phyloP scores from a whole-genome alignment of 2,329 filamentous ascomycete species.

The Colletotrichum filicis region DNA sequence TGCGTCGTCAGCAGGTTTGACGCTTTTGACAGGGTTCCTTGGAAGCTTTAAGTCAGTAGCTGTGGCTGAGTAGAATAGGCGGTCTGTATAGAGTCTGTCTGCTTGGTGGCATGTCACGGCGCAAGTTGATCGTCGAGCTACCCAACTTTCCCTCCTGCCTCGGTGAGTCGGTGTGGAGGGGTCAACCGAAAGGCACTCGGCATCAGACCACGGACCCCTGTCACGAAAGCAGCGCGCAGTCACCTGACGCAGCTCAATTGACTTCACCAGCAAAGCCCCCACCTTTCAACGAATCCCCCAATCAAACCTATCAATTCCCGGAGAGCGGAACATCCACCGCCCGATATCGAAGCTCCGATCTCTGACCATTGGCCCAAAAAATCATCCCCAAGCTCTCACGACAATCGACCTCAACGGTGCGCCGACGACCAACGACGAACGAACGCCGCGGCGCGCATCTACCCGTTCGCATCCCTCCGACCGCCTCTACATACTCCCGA shows the following conservation, averaged over 20 bases:
- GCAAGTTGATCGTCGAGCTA: background rate
- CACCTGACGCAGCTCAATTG: conserved; percentile 45
- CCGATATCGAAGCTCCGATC: conserved; percentile 16
- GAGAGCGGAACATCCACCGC: conserved; percentile 19
- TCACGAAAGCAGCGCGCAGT: conserved; percentile 47
- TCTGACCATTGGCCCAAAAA: conserved; percentile 21
- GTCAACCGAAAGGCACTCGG: background rate
- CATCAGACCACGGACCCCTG: conserved; percentile 1
- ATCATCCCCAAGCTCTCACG: conserved; percentile 10
- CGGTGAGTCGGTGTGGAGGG: conserved; percentile 12
- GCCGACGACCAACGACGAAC: conserved; percentile 4
- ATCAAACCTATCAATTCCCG: background rate
- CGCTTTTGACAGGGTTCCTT: fast-evolving
- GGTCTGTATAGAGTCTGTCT: background rate
- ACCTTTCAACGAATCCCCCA: fast-evolving
- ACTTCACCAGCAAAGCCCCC: background rate
- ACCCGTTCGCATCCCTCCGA: background rate
- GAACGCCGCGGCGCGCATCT: background rate
- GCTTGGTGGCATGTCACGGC: background rate
- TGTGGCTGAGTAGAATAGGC: background rate
- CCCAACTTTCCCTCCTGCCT: background rate
- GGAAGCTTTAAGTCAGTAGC: background rate
- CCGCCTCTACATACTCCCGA: background rate
- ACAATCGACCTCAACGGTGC: background rate
- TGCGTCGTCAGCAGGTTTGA: background rate